Evolutionary conservation across 2,329 filamentous ascomycete species (phyloP), one percentile per base, ranked within the genome.

Genomic region (Apiospora aurea): DNA sequence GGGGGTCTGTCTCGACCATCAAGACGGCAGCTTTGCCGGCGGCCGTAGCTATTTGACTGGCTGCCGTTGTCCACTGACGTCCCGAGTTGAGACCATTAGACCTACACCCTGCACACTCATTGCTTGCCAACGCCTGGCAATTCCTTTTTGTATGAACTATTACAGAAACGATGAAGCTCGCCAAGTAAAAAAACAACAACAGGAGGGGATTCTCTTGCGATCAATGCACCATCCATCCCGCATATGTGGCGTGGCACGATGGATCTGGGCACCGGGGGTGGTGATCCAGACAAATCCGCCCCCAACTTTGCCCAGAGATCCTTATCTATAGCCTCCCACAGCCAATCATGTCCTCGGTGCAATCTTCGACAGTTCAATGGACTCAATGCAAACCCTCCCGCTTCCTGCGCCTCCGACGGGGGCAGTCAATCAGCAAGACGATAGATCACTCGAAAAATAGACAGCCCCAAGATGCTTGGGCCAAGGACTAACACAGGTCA

Each of bases 241-340:
- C 64, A 64, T n/a, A 38, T 6, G 43, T 57, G 41, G 57, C 57
- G 57, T 64, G 21, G 18, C 10, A 41, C 21, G 57, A 61, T 38
- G 29, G 53, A 64, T 64, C 57, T 41, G 57, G 57, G 34, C 34
- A 5, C 34, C 34, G 34, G 34, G 57, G 34, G 21, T 61, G 53
- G 29, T 64, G 57, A n/a, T 41, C 18, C 57, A 64, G 34, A 21
- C 29, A 41, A 41, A n/a, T n/a, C 2, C 4, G 34, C 57, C 57
- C 26, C 67, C 67, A 29, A 41, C 67, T 46, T 29, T 29, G 67
- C 67, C 67, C 67, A 68, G 67, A 68, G 43, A 68, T 49, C 46
- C 68, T 69, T 69, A 69, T 69, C 68, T 69, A 51, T 41, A 26
- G 24, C 68, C 34, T 53, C 26, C 21, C 29, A 16, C 49, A 49